Percentiles rank a stretch among this genome's conserved stretches.
Evolutionary conservation across 441 rosid species (phyloP).

Genomic region (Breynia disticha): DNA sequence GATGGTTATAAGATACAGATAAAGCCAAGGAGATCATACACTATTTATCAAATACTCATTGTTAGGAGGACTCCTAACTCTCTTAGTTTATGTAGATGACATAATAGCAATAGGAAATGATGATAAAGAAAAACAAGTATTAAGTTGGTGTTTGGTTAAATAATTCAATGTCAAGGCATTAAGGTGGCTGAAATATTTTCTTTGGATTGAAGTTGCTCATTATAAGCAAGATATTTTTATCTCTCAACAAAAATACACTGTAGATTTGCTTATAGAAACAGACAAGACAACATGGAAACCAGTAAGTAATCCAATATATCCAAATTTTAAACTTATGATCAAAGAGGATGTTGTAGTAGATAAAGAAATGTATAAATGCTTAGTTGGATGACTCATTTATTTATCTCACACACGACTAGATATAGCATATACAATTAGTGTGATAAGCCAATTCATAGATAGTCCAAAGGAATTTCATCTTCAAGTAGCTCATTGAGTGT

Average conservation of each 20-base stretch:
- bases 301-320: neutral
- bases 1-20: neutral
- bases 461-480: neutral
- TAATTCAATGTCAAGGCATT: neutral
- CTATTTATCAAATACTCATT: neutral
- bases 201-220: neutral
- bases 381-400: neutral
- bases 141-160: neutral
- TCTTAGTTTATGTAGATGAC: neutral
- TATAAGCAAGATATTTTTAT: neutral
- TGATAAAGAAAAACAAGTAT: neutral
- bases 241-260: neutral
- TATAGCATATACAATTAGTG: neutral
- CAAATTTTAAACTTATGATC: neutral
- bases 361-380: neutral
- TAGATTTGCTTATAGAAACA: neutral
- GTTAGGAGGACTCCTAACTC: neutral
- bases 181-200: neutral
- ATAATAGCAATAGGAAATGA: neutral
- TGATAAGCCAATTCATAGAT: constrained; percentile 1
- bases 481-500: neutral
- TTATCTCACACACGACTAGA: neutral
- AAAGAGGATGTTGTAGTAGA: neutral
- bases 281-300: neutral
- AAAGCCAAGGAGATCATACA: neutral